Percentiles rank a stretch among this genome's conserved stretches.
Evolutionary conservation across 2,329 filamentous ascomycete species (phyloP).

Genomic region (Ceratocystis huliohia): DNA sequence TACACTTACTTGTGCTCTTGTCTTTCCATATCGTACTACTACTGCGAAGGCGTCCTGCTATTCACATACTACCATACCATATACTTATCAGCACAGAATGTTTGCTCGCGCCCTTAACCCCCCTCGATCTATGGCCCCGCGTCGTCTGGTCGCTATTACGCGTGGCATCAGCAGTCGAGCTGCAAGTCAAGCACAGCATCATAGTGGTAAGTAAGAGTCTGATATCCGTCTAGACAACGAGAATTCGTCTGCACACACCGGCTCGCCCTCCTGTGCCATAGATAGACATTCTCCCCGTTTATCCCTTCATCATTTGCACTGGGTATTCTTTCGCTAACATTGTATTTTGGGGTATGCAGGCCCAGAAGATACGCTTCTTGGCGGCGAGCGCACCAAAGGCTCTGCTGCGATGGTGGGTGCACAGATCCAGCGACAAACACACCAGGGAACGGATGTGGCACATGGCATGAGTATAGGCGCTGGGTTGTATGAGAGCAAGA

Average conservation of each 20-base stretch:
- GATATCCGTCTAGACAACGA: background rate
- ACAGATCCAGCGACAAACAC: background rate
- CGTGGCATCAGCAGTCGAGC: background rate
- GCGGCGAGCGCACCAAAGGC: background rate
- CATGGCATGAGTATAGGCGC: too few relatives aligned
- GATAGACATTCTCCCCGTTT: background rate
- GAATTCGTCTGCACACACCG: background rate
- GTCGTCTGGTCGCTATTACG: background rate
- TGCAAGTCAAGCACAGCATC: conserved; percentile 6
- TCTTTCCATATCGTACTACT: background rate
- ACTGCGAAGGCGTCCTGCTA: too few relatives aligned
- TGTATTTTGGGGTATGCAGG: background rate
- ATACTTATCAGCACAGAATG: background rate
- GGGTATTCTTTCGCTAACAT: too few relatives aligned
- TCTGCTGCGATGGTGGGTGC: background rate
- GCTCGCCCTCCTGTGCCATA: background rate
- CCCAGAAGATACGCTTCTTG: conserved; percentile 12
- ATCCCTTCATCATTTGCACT: too few relatives aligned
- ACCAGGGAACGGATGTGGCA: background rate
- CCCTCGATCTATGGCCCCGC: background rate
- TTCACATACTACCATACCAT: background rate
- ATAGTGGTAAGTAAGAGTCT: conserved; percentile 2
- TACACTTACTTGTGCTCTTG: background rate
- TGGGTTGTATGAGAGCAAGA: background rate
- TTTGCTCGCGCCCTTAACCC: background rate